Conservation (phyloP, 2,329 filamentous ascomycete species). For the Fonsecaea nubica region DNA sequence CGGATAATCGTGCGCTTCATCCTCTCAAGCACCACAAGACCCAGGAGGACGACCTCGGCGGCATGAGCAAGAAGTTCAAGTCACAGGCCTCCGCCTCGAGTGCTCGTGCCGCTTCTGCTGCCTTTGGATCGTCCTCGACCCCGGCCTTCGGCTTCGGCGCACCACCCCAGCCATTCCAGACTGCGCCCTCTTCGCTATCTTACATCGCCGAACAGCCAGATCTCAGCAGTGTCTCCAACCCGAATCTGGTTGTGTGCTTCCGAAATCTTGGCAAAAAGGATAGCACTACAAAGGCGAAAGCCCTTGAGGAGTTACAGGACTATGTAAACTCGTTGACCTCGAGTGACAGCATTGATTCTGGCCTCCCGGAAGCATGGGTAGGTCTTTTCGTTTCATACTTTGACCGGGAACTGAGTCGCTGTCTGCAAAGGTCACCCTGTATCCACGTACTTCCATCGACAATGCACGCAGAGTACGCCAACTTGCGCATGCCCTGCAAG, state of each 20-base stretch:
- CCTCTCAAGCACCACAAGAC: neutral
- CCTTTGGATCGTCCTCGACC: constrained; percentile 47
- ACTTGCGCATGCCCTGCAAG: constrained; percentile 78
- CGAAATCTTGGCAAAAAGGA: constrained; percentile 94
- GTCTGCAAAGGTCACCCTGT: constrained; percentile 74
- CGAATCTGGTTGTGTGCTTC: constrained; percentile 85
- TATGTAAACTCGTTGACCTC: constrained; percentile 56
- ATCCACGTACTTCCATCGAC: constrained; percentile 89
- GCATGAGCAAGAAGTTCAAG: constrained; percentile 69
- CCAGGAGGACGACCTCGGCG: constrained; percentile 28
- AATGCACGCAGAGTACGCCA: constrained; percentile 86
- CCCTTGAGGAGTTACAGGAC: constrained; percentile 80
- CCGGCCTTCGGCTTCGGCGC: constrained; percentile 49
- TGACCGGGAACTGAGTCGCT: constrained; percentile 12
- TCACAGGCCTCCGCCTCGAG: constrained; percentile 70
- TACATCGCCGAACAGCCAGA: constrained; percentile 88
- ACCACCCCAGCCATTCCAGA: constrained; percentile 46
- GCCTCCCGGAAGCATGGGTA: constrained; percentile 93
- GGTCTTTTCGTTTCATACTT: constrained; percentile 44
- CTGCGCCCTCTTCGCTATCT: constrained; percentile 67
- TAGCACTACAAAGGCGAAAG: constrained; percentile 87
- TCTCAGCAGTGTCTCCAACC: constrained; percentile 75
- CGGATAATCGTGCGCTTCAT: neutral
- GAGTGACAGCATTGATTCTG: constrained; percentile 60
- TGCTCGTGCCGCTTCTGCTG: constrained; percentile 61